Conservation (phyloP, 768 basidiomycete genomes). For the Mycena venus region DNA sequence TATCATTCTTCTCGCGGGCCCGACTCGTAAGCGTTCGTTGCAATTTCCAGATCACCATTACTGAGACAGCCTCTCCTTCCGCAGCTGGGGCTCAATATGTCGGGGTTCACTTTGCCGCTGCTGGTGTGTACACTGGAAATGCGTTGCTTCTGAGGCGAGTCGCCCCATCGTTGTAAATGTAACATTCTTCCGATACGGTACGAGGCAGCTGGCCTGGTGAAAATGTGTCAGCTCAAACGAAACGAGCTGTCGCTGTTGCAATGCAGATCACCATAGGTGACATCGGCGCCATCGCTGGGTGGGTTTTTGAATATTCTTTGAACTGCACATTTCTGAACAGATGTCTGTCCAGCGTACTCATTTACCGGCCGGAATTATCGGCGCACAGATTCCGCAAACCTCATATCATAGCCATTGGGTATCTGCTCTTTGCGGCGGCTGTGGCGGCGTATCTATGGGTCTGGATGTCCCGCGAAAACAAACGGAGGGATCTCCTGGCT, state of each 20-base stretch:
- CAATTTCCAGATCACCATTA: not conserved
- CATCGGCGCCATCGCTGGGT: slow-evolving; percentile 69
- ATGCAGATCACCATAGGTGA: slow-evolving; percentile 77
- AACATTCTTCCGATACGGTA: not conserved
- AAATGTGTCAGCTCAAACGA: slow-evolving; percentile 78
- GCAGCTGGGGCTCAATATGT: slow-evolving; percentile 68
- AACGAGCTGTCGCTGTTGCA: slow-evolving; percentile 72
- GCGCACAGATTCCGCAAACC: slow-evolving; percentile 64
- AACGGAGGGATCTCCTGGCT: slow-evolving; percentile 51
- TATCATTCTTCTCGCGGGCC: slow-evolving; percentile 64
- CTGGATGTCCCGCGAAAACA: slow-evolving; percentile 66
- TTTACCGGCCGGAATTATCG: slow-evolving; percentile 66
- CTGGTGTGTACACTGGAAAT: slow-evolving; percentile 71
- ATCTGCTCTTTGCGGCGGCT: slow-evolving; percentile 61
- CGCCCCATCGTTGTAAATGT: not conserved
- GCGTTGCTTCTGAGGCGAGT: slow-evolving; percentile 65
- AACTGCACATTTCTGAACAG: not conserved
- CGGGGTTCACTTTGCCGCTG: slow-evolving; percentile 68
- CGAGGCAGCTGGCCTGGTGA: slow-evolving; percentile 69
- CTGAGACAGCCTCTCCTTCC: not conserved
- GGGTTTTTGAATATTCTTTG: slow-evolving; percentile 9
- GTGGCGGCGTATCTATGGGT: slow-evolving; percentile 60
- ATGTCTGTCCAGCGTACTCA: slow-evolving; percentile 53
- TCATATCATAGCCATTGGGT: slow-evolving; percentile 73
- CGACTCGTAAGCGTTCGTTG: slow-evolving; percentile 50